Base-by-base conservation (phyloP, 1,284 basidiomycete species). In the Boletus mariae region DNA sequence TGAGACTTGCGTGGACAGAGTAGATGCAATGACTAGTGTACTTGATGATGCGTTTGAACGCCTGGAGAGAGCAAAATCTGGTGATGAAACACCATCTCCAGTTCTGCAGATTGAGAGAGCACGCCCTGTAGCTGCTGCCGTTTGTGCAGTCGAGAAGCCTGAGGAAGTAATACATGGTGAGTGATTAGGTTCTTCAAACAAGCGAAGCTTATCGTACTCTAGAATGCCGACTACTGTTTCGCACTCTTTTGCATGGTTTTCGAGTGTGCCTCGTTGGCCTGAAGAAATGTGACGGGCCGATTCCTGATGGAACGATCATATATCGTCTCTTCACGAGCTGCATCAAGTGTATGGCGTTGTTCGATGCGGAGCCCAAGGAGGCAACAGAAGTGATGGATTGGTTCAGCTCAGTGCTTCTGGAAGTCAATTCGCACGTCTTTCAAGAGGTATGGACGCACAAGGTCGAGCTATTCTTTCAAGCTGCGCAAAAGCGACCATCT, bases 361-460 rank as follows among this genome's bases (percentile, higher is more conserved):
- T 92, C 68, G 94, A 98, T 61, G 78, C 82, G 8, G 90, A 95
- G 59, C 80, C 83, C 40, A 83, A 87, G 49, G 94, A 98, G 59
- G 85, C 89, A 55, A 91, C 85, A 55, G 94, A 97, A 64, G 85
- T 88, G 13, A 83, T 95, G 68, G 96, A 99, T 56, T 85, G 87
- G 75, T 85, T 99, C 54, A 86, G 84, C 5, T 79, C 82, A 35
- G 86, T 89, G 51, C 82, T 96, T 37, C 72, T 84, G 41, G 90
- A 94, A 63, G 82, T 94, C 59, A 91, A 97, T 66, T 78, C 91
- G 5, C 90, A 96, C 65, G 87, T 94, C 56, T 95, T 97, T 70
- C 90, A 95, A 66, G 93, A 97, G 70, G 89, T 97, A 23, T 97
- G 91, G 94, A 92, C 89, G 37, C 85, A 84, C 65, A 91, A 92